A percentile compares a stretch with the other conserved stretches of the same genome.
Conservation (phyloP, 2,329 filamentous ascomycete genomes). For the Pseudocercospora musae region DNA sequence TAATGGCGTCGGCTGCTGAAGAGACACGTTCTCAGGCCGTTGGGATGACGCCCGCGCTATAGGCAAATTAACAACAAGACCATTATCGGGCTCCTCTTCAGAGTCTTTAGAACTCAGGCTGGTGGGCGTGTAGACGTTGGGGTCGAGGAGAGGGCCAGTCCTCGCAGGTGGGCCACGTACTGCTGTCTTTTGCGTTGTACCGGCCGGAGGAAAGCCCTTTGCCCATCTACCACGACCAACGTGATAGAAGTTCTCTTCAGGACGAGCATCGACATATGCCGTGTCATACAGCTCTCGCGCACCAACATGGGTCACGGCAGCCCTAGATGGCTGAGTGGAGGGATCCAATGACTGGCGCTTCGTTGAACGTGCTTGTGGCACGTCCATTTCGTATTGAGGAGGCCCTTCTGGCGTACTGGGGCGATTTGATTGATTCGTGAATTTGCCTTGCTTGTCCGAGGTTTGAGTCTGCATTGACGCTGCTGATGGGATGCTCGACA, state of each 20-base stretch:
- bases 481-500: neutral
- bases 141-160: neutral
- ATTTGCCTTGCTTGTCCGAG: neutral
- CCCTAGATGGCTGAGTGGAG: neutral
- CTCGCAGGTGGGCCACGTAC: slow-evolving; percentile 6
- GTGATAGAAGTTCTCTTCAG: slow-evolving; percentile 20
- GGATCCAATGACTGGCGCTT: neutral
- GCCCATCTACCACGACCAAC: slow-evolving; percentile 15
- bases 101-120: neutral
- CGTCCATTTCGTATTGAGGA: neutral
- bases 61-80: neutral
- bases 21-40: neutral
- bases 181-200: neutral
- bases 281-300: neutral
- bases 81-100: neutral
- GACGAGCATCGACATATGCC: slow-evolving; percentile 15
- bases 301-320: neutral
- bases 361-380: neutral
- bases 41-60: neutral
- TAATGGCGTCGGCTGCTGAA: neutral
- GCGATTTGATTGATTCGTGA: neutral
- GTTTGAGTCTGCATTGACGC: neutral
- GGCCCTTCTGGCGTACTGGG: neutral
- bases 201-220: slow-evolving; percentile 8
- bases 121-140: neutral